Base-by-base conservation (phyloP, 148 eudicot species). In the Gaultheria prostrata region DNA sequence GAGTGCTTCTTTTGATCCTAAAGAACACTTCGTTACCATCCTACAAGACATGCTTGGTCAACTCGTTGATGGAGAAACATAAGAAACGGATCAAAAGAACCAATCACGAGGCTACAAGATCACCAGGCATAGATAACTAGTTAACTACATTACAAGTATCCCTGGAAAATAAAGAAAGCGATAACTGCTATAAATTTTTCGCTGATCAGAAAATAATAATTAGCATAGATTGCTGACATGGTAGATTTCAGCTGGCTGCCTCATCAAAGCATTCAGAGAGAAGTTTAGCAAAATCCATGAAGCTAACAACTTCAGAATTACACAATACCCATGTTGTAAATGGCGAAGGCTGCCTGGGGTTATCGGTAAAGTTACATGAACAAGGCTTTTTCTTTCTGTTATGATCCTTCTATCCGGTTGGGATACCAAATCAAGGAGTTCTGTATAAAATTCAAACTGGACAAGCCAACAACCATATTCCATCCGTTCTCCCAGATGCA, bases 21-120 rank as follows among this genome's bases (percentile, higher is more conserved):
- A 92, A 92, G 84, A 89, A 92, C 15, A 92, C 93, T 67, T 92
- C 94, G 80, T 85, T 90, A 24, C 92, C 91, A 81, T 92, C 93
- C 94, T 92, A 80, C 33, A 79, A 57, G 46, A 59, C 76, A 70
- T 8, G 43, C 72, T 67, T 67, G 72, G 72, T 67, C 72, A 67
- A 30, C 72, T 28, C 72, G 2, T 13, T 28, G 72, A 67, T 28
- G 72, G 35, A 67, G 18, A 67, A 67, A 67, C 35, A 28, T 8
- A 67, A 28, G 35, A 28, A 67, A 67, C 72, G 28, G 72, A 67
- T 35, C 8, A 67, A 67, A 3, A 13, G 72, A 30, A 67, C 7
- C 18, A 67, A 67, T 30, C 72, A 67, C 3, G 18, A 67, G 72
- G 28, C 71, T 20, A 4, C 72, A 30, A 30, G 67, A 61, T n/a